A percentile compares a stretch with the other conserved stretches of the same genome.
These are phyloP conservation scores for Salisapilia sapeloensis DNA, from an alignment of 352 stramenopile species.

Conservation along the genomic window DNA sequence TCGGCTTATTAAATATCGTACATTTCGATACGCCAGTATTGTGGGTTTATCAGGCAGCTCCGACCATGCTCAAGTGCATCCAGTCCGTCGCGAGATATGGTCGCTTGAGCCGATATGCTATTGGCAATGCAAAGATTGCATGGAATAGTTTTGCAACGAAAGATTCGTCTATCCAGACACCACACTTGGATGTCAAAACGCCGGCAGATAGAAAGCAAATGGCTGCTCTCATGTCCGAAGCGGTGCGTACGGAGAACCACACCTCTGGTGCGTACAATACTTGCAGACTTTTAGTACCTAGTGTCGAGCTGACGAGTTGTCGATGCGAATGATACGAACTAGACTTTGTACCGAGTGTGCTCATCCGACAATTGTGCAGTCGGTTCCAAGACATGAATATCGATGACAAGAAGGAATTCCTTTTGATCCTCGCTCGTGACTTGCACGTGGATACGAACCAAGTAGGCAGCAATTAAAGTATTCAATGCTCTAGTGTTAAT, in stretches of 20 bases:
- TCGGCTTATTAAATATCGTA: too few relatives aligned
- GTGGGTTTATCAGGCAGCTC: too few relatives aligned
- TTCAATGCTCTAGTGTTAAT: neutral
- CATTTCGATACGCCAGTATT: too few relatives aligned
- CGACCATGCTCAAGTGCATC: too few relatives aligned
- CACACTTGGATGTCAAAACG: too few relatives aligned
- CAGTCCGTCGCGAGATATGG: too few relatives aligned
- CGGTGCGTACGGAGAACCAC: slow-evolving; percentile 48
- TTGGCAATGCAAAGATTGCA: too few relatives aligned
- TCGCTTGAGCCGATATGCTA: too few relatives aligned
- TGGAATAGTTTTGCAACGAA: too few relatives aligned
- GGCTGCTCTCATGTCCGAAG: slow-evolving; percentile 48
- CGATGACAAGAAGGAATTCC: slow-evolving; percentile 66
- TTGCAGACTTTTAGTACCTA: neutral
- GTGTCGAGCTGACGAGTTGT: neutral
- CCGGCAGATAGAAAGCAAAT: too few relatives aligned
- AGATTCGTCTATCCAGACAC: too few relatives aligned
- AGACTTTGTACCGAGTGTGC: slow-evolving; percentile 69
- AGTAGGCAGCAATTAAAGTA: slow-evolving; percentile 1
- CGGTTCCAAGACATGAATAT: slow-evolving; percentile 50
- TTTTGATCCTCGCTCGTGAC: slow-evolving; percentile 59
- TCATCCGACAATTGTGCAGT: slow-evolving; percentile 45
- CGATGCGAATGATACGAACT: slow-evolving; percentile 1
- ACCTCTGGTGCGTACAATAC: slow-evolving; percentile 19
- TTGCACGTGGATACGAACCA: slow-evolving; percentile 36